These are phyloP conservation scores for Zasmidium angulare DNA, from an alignment of 2,329 filamentous ascomycete genomes.

Conservation along the genomic window DNA sequence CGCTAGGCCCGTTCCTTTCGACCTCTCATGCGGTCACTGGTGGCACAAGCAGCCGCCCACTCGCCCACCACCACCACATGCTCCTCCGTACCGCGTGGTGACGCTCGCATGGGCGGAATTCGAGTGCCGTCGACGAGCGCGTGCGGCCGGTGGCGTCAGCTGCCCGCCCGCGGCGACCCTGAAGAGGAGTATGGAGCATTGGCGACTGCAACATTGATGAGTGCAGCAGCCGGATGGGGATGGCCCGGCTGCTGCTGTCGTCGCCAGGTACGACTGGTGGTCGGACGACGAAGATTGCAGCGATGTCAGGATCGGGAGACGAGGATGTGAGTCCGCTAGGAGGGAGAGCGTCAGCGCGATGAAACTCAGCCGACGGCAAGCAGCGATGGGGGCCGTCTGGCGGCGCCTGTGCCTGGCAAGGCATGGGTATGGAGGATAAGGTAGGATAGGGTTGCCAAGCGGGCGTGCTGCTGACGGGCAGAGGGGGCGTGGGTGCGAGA, in stretches of 20 bases:
- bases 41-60: background rate
- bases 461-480: background rate
- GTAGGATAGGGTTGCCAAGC: background rate
- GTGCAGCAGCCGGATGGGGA: background rate
- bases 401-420: no score
- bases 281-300: no score
- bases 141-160: background rate
- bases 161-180: background rate
- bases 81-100: no score
- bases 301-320: no score
- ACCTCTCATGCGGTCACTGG: background rate
- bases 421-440: no score
- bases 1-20: slow-evolving; percentile 2
- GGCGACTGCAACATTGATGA: no score
- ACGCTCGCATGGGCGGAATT: background rate
- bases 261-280: no score
- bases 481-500: background rate
- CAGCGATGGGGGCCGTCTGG: background rate
- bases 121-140: background rate
- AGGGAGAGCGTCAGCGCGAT: background rate
- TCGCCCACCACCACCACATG: background rate
- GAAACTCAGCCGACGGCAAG: background rate
- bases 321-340: background rate
- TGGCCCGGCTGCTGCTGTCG: no score
- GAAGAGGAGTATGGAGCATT: background rate